Evolutionary conservation across 2,329 filamentous ascomycete species (phyloP).

Genomic region (Penicillium polonicum): DNA sequence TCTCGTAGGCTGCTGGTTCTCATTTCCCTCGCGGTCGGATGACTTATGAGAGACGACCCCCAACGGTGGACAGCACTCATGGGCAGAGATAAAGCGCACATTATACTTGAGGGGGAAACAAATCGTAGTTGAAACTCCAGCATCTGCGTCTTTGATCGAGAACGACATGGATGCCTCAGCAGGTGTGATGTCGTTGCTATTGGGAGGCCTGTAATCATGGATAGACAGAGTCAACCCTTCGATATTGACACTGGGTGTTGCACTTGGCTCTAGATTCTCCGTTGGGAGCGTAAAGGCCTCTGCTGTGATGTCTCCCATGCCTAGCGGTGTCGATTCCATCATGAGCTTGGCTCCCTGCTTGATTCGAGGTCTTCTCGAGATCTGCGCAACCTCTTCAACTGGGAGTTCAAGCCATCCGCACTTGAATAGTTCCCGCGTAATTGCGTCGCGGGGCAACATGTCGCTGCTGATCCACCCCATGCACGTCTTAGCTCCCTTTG

Average conservation of each 20-base stretch:
- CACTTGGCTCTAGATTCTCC: conserved; percentile 25
- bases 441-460: conserved; percentile 40
- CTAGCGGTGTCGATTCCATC: conserved; percentile 42
- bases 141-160: conserved; percentile 15
- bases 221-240: conserved; percentile 28
- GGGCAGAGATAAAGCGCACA: conserved; percentile 55
- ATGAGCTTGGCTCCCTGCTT: conserved; percentile 42
- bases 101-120: conserved; percentile 49
- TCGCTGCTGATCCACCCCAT: conserved; percentile 56
- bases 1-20: conserved; percentile 4
- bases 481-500: conserved; percentile 48
- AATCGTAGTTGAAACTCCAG: conserved; percentile 19
- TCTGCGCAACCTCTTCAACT: conserved; percentile 32
- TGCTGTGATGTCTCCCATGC: conserved; percentile 38
- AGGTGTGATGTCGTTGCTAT: conserved; percentile 16
- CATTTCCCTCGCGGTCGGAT: neutral
- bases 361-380: conserved; percentile 43
- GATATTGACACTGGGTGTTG: conserved; percentile 21
- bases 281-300: conserved; percentile 41
- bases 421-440: conserved; percentile 25
- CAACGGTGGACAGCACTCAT: conserved; percentile 51
- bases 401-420: conserved; percentile 54
- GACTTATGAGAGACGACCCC: conserved; percentile 27
- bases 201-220: conserved; percentile 15
- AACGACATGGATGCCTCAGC: conserved; percentile 32